Base-by-base conservation (phyloP, 2,329 filamentous ascomycete genomes). In the Colletotrichum sp. region DNA sequence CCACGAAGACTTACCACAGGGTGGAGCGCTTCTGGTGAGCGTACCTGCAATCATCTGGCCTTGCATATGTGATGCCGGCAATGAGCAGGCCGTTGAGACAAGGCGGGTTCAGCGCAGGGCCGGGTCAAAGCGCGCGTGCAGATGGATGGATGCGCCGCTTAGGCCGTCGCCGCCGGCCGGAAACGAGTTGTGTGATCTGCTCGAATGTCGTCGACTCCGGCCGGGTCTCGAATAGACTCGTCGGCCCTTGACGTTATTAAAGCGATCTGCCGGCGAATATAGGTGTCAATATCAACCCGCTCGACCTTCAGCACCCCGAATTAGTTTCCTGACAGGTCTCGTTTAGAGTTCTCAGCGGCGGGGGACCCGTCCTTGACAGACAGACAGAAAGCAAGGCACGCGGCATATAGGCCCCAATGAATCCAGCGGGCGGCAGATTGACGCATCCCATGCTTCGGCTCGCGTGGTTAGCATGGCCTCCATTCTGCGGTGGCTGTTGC, bases 41-140 rank as follows among this genome's bases (percentile, higher is more conserved):
- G n/a, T 60, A 68, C 69, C 69, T 75, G 69, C 32, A 75, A 68
- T 72, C 13, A 57, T 55, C 52, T 59, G 69, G 28, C 30, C 59
- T 44, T 67, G 72, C 69, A 72, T 67, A 57, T 61, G 63, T 63
- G 63, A 68, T 68, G 72, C 72, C 63, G 72, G 63, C 44, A 72
- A 64, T 39, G 60, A 72, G 39, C 72, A 72, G 69, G 72, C 69
- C 55, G 63, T 68, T 72, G 72, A 72, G 72, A 75, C 61, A 28
- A 55, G 28, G 68, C 68, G 44, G 60, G 59, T 32, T 61, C 59
- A 22, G n/a, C 19, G 32, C 59, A 15, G 59, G 59, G 44, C 44
- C 59, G 19, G 59, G 61, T 75, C 72, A 75, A 75, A 75, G 69
- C 72, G 72, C 52, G 48, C 39, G 27, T 65, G 60, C 44, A 11